Conservation (phyloP, 1,284 basidiomycete species). For the Xerocomus amazonicus region DNA sequence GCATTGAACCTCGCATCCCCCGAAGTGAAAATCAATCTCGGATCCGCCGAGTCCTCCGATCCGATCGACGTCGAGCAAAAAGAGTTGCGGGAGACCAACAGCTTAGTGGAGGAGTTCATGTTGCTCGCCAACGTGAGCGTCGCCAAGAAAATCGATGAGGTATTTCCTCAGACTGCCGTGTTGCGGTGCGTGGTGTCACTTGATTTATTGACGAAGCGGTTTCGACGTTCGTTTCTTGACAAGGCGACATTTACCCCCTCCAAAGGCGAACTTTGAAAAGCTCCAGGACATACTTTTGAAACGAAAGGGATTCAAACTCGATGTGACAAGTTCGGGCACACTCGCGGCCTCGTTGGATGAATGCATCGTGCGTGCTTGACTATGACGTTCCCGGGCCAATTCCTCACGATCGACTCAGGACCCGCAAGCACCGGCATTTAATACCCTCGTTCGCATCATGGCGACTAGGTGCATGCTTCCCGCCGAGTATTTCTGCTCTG, state of each 20-base stretch:
- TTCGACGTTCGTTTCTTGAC: background rate
- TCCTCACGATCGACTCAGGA: conserved; percentile 47
- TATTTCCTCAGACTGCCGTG: conserved; percentile 95
- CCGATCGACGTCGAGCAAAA: conserved; percentile 99
- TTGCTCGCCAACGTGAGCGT: conserved; percentile 96
- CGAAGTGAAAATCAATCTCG: conserved; percentile 95
- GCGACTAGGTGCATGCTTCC: conserved; percentile 98
- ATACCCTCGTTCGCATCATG: conserved; percentile 98
- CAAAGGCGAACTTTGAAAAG: conserved; percentile 92
- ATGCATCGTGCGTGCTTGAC: conserved; percentile 65
- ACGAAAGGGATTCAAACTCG: conserved; percentile 80
- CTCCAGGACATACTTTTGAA: conserved; percentile 91
- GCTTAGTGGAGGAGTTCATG: conserved; percentile 99
- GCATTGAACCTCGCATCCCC: conserved; percentile 97
- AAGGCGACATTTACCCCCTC: conserved; percentile 93
- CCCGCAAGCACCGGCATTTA: conserved; percentile 82
- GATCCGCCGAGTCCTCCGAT: conserved; percentile 88
- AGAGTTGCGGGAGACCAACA: conserved; percentile 90
- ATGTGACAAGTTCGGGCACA: conserved; percentile 89
- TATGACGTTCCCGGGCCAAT: background rate
- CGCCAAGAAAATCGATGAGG: conserved; percentile 88
- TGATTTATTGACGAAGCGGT: background rate
- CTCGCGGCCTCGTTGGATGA: conserved; percentile 88
- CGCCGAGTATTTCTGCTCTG: conserved; percentile 97
- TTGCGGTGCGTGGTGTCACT: conserved; percentile 53